These are phyloP conservation scores for Anthracocystis setariae DNA, from an alignment of 1,284 basidiomycete genomes.

Conservation along the genomic window DNA sequence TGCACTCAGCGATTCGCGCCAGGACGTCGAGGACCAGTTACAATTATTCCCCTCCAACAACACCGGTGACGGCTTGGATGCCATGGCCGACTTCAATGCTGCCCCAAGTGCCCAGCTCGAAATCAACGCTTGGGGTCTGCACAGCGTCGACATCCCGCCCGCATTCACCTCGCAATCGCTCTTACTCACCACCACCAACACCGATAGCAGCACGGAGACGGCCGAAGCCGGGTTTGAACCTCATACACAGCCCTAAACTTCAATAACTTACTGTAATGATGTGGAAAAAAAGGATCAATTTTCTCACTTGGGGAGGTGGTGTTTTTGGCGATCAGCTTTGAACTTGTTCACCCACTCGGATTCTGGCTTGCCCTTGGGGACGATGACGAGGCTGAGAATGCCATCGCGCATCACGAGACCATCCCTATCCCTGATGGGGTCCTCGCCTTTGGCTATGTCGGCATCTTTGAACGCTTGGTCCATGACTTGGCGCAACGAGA, in stretches of 20 bases:
- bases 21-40: slow-evolving; percentile 37
- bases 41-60: slow-evolving; percentile 4
- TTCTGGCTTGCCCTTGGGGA: slow-evolving; percentile 84
- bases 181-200: neutral
- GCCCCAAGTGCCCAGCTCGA: no score
- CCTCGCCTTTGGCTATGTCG: slow-evolving; percentile 5
- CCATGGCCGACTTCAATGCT: no score
- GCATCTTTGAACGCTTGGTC: slow-evolving; percentile 71
- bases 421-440: slow-evolving; percentile 75
- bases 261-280: neutral
- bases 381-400: slow-evolving; percentile 82
- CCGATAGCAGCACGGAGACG: neutral
- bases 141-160: slow-evolving; percentile 5
- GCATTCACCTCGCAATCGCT: neutral
- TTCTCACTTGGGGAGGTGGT: neutral
- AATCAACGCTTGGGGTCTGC: neutral
- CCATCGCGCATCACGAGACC: slow-evolving; percentile 88
- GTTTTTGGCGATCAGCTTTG: slow-evolving; percentile 71
- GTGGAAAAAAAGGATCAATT: neutral
- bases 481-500: slow-evolving; percentile 82
- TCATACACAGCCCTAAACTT: slow-evolving; percentile 29
- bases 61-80: neutral
- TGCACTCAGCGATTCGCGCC: slow-evolving; percentile 15
- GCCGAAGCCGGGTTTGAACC: slow-evolving; percentile 11
- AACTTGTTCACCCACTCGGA: slow-evolving; percentile 85